Evolutionary conservation across 257 asterid species (phyloP).

Genomic region (Solanum pinnatisectum): DNA sequence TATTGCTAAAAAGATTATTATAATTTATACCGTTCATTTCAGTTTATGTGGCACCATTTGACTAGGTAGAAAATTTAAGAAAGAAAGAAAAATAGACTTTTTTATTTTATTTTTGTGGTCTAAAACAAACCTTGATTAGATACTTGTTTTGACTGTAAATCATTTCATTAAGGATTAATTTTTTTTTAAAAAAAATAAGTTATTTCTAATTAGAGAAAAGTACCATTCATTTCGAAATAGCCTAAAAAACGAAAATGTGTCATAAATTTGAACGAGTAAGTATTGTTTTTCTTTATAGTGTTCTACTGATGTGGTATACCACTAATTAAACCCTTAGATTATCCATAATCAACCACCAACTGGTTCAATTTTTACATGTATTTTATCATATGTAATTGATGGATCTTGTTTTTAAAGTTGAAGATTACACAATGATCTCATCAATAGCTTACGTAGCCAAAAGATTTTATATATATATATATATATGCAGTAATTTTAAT

Average conservation of each 20-base stretch:
- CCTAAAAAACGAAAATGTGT: not conserved
- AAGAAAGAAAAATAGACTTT: too few species aligned
- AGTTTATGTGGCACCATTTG: not conserved
- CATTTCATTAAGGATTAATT: not conserved
- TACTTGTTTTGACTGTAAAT: not conserved
- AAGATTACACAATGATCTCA: not conserved
- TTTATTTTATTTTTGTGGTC: not conserved
- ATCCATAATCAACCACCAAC: not conserved
- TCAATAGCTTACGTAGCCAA: not conserved
- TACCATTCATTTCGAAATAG: not conserved
- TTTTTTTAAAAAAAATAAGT: not conserved
- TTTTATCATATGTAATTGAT: not conserved
- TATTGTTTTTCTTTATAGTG: not conserved
- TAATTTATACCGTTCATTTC: not conserved
- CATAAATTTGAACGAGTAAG: too few species aligned
- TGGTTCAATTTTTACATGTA: not conserved
- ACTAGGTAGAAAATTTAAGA: not conserved
- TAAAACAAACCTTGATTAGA: too few species aligned
- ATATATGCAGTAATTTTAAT: not conserved
- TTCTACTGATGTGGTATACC: not conserved
- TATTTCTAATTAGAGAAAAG: not conserved
- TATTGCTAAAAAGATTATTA: not conserved
- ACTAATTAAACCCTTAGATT: not conserved
- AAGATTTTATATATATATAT: too few species aligned
- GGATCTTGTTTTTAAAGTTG: not conserved